Percentiles rank a stretch among this genome's conserved stretches.
Conservation (phyloP, 139 green algal species). For the Yamagishiella unicocca region DNA sequence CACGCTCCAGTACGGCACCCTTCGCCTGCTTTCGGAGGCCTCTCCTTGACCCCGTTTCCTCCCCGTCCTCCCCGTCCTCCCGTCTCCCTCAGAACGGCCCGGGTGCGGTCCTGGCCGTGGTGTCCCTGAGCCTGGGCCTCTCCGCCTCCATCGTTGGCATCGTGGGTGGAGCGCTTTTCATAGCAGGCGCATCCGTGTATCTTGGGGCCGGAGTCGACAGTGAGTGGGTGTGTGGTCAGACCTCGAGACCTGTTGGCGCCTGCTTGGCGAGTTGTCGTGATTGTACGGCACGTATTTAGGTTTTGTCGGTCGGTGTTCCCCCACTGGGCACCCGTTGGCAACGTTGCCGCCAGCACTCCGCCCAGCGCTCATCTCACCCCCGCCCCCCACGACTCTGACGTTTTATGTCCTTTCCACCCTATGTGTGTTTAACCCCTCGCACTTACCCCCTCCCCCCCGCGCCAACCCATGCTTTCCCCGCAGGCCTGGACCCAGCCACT, state of each 20-base stretch:
- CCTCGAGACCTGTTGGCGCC: not conserved
- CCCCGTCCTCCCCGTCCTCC: not conserved
- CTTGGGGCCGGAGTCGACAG: constrained; percentile 23
- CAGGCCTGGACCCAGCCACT: constrained; percentile 2
- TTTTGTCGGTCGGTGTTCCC: too few species aligned
- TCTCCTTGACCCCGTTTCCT: not conserved
- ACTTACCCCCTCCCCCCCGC: not conserved
- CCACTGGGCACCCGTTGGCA: too few species aligned
- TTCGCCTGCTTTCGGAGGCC: not conserved
- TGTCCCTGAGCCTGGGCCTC: constrained; percentile 28
- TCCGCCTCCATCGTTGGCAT: constrained; percentile 22
- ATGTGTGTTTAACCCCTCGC: too few species aligned
- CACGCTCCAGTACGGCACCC: not conserved
- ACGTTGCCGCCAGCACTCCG: too few species aligned
- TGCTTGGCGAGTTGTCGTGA: not conserved
- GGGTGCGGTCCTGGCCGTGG: not conserved
- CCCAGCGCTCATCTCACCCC: too few species aligned
- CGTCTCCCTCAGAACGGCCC: not conserved
- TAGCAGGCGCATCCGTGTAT: constrained; percentile 8
- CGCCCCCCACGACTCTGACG: too few species aligned
- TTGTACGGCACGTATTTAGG: too few species aligned
- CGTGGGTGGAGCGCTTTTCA: constrained; percentile 17
- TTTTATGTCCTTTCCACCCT: too few species aligned
- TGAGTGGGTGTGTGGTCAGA: not conserved
- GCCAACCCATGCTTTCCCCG: not conserved